Evolutionary conservation across 257 asterid genomes (phyloP).

Genomic region (Petunia axillaris): DNA sequence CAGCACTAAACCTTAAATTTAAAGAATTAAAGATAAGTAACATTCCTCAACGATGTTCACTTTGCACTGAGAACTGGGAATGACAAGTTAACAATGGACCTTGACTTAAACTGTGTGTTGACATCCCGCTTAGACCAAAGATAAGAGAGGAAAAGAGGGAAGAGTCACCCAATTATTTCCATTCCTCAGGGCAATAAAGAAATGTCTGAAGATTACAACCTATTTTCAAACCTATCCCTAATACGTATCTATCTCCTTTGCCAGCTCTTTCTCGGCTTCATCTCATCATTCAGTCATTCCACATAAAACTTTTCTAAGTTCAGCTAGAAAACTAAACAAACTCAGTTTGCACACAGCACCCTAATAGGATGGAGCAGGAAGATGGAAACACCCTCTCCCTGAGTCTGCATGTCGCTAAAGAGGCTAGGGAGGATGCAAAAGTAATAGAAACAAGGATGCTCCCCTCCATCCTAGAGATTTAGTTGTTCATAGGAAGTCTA

Average conservation of each 20-base stretch:
- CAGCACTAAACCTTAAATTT: constrained; percentile 12
- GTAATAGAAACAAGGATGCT: neutral
- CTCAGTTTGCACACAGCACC: neutral
- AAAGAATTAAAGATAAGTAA: neutral
- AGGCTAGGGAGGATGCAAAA: constrained; percentile 21
- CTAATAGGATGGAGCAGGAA: neutral
- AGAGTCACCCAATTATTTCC: neutral
- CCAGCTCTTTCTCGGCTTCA: constrained; percentile 15
- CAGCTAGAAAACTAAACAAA: neutral
- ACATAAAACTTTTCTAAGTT: neutral
- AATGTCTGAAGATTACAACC: neutral
- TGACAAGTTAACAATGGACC: neutral
- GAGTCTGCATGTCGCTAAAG: neutral
- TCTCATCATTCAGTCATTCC: constrained; percentile 1
- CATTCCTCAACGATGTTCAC: neutral
- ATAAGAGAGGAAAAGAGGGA: neutral
- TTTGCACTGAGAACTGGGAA: neutral
- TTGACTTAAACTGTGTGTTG: constrained; percentile 3
- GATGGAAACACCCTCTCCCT: neutral
- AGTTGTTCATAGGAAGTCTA: constrained; percentile 5
- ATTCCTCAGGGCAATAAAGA: constrained; percentile 21
- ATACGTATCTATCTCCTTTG: neutral
- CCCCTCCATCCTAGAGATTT: neutral
- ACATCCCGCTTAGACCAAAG: neutral
- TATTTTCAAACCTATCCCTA: neutral